Evolutionary conservation across 2,329 filamentous ascomycete species (phyloP).

Genomic region (Fusarium nisikadoi): DNA sequence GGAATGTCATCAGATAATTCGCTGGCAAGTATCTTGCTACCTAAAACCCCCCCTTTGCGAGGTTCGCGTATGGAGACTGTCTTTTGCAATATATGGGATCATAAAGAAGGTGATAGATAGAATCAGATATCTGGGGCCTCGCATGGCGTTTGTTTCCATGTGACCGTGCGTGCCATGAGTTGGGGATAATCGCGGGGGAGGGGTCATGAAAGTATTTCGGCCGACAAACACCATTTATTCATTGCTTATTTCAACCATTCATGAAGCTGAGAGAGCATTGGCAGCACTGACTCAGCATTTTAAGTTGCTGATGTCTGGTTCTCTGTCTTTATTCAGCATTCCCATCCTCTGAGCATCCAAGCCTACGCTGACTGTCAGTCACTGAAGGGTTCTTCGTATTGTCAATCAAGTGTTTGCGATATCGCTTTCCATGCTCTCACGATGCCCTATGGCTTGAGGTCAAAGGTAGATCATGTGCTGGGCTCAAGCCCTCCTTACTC

Average conservation of each 20-base stretch:
- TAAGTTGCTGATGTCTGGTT: not conserved
- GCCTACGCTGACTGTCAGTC: too few relatives aligned
- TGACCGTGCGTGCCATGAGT: conserved; percentile 37
- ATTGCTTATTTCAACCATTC: not conserved
- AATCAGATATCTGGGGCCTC: conserved; percentile 27
- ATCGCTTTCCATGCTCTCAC: not conserved
- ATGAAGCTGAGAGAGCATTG: not conserved
- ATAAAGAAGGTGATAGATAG: conserved; percentile 18
- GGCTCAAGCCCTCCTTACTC: not conserved
- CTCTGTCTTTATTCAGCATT: not conserved
- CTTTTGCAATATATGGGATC: conserved; percentile 3
- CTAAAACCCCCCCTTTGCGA: not conserved
- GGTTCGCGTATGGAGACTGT: not conserved
- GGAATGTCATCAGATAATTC: not conserved
- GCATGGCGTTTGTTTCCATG: conserved; percentile 40
- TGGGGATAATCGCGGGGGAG: conserved; percentile 42
- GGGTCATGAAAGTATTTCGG: conserved; percentile 18
- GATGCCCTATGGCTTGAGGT: not conserved
- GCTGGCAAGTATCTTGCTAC: not conserved
- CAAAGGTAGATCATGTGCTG: not conserved
- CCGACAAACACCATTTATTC: not conserved
- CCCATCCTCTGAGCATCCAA: not conserved
- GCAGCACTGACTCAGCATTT: not conserved
- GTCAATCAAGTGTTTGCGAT: not conserved
- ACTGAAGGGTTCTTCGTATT: not conserved